These are phyloP conservation scores for Anisogramma anomala DNA, from an alignment of 2,329 filamentous ascomycete genomes.

Conservation along the genomic window DNA sequence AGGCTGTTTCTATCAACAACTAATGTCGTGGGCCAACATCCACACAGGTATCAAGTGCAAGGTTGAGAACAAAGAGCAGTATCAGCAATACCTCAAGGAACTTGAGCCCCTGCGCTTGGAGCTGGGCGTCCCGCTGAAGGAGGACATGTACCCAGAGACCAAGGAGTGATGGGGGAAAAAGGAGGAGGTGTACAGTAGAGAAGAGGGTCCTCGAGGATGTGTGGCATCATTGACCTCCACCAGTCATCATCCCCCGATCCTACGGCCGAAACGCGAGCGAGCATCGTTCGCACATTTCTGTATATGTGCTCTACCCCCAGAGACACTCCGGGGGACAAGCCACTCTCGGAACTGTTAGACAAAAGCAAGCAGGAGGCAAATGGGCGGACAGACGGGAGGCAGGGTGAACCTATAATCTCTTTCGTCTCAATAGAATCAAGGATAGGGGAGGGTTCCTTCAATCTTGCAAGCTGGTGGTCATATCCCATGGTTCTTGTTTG, in stretches of 20 bases:
- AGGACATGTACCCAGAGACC: conserved; percentile 74
- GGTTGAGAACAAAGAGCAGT: conserved; percentile 97
- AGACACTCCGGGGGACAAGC: neutral
- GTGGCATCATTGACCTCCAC: too few relatives aligned
- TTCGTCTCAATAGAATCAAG: conserved; percentile 2
- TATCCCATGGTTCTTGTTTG: too few relatives aligned
- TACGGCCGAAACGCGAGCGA: too few relatives aligned
- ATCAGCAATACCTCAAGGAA: conserved; percentile 90
- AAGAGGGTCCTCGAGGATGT: neutral
- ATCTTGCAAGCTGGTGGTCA: conserved; percentile 3
- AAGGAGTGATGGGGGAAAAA: conserved; percentile 22
- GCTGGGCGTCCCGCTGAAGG: conserved; percentile 81
- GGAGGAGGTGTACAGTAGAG: neutral
- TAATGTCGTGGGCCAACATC: too few relatives aligned
- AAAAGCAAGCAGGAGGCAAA: neutral
- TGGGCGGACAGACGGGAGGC: neutral
- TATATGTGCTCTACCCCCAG: conserved; percentile 7
- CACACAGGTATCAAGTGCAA: conserved; percentile 86
- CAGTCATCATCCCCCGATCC: too few relatives aligned
- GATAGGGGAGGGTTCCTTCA: neutral
- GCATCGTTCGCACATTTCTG: neutral
- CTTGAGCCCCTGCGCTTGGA: conserved; percentile 89
- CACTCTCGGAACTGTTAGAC: conserved; percentile 3
- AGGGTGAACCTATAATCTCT: neutral
- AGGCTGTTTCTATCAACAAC: too few relatives aligned